These are phyloP conservation scores for Aspergillus sp. DNA, from an alignment of 2,329 filamentous ascomycete genomes.

Conservation along the genomic window DNA sequence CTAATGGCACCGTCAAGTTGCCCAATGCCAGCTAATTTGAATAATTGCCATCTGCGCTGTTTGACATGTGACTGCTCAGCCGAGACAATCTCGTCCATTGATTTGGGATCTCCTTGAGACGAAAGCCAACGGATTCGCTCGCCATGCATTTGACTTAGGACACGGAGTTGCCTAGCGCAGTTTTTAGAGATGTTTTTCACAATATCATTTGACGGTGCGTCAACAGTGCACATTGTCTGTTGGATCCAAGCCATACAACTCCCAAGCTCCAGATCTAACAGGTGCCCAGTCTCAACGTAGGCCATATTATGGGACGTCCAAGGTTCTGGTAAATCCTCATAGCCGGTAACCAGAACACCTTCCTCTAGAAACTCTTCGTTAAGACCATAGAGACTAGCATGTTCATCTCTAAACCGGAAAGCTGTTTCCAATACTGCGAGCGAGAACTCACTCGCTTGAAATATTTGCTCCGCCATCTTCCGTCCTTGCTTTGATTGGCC, in stretches of 20 bases:
- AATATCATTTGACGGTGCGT: constrained; percentile 25
- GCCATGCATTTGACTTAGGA: constrained; percentile 52
- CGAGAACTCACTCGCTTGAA: constrained; percentile 71
- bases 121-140: constrained; percentile 56
- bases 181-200: constrained; percentile 46
- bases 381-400: constrained; percentile 67
- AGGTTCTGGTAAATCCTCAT: constrained; percentile 65
- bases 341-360: constrained; percentile 58
- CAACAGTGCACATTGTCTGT: constrained; percentile 22
- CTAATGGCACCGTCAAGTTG: constrained; percentile 52
- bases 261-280: constrained; percentile 37
- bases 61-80: constrained; percentile 39
- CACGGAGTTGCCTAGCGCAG: constrained; percentile 49
- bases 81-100: constrained; percentile 42
- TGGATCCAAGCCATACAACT: constrained; percentile 34
- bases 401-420: constrained; percentile 64
- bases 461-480: constrained; percentile 41
- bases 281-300: constrained; percentile 31
- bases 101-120: constrained; percentile 45
- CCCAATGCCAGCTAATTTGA: constrained; percentile 45
- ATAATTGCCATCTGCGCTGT: constrained; percentile 42
- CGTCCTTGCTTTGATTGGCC: constrained; percentile 49
- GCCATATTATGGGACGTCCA: constrained; percentile 65
- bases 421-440: constrained; percentile 56
- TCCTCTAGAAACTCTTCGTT: constrained; percentile 58